phyloP scores from a whole-genome alignment of 352 stramenopile species.

The Pythium biforme region DNA sequence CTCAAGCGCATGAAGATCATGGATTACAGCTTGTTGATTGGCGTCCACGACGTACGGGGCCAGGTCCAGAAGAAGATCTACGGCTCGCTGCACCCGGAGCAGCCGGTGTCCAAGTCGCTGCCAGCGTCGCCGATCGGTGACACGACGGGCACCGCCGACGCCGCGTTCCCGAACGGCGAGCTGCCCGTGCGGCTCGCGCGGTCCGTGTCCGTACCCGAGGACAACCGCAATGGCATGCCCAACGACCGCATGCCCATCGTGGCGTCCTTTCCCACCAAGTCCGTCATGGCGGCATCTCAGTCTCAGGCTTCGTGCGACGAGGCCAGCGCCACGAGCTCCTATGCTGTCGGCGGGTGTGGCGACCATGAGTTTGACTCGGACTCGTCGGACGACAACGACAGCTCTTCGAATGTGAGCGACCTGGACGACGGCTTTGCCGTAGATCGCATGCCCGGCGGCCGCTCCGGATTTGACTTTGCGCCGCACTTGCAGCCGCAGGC shows the following conservation, averaged over 20 bases:
- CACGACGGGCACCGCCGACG: slow-evolving; percentile 4
- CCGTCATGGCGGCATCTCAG: not conserved
- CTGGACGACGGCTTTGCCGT: slow-evolving; percentile 18
- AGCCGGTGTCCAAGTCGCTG: slow-evolving; percentile 34
- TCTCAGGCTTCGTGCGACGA: not conserved
- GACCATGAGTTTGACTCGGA: slow-evolving; percentile 13
- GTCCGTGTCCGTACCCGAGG: slow-evolving; percentile 30
- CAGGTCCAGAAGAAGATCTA: slow-evolving; percentile 57
- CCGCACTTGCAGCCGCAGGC: slow-evolving; percentile 11
- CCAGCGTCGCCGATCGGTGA: slow-evolving; percentile 37
- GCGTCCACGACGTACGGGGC: slow-evolving; percentile 82
- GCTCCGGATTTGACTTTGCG: slow-evolving; percentile 7
- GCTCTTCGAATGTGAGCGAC: slow-evolving; percentile 10
- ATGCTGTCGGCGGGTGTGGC: slow-evolving; percentile 11
- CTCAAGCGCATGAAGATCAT: slow-evolving; percentile 94
- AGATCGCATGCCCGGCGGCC: not conserved
- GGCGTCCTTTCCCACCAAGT: not conserved
- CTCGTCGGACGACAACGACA: slow-evolving; percentile 11
- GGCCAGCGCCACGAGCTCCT: slow-evolving; percentile 1
- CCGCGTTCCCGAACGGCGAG: slow-evolving; percentile 20
- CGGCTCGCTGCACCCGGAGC: slow-evolving; percentile 25
- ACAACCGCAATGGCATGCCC: slow-evolving; percentile 2
- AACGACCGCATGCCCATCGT: slow-evolving; percentile 19
- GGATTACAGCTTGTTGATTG: slow-evolving; percentile 93
- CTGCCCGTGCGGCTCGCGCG: slow-evolving; percentile 28